Percentiles rank a stretch among this genome's conserved stretches.
Evolutionary conservation across 139 green algal species (phyloP).

Genomic region (Closterium sp.): DNA sequence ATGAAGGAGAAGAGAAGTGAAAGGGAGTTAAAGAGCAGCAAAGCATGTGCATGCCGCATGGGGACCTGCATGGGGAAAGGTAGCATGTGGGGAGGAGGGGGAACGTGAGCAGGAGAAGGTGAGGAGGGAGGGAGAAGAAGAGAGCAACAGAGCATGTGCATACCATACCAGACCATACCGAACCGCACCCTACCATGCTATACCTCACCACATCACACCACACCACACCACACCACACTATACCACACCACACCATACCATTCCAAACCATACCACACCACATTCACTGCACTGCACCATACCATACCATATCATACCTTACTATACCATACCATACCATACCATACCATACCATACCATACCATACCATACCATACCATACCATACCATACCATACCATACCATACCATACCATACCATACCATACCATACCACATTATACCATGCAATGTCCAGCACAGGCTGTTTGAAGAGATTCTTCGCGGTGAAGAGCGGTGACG

Average conservation of each 20-base stretch:
- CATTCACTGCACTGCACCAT: background rate
- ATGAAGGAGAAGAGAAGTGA: too few relatives aligned
- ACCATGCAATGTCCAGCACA: conserved; percentile 18
- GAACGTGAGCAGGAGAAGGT: too few relatives aligned
- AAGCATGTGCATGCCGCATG: conserved; percentile 54
- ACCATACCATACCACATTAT: background rate
- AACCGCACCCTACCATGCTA: too few relatives aligned
- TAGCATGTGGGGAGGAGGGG: too few relatives aligned
- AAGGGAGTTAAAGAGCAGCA: conserved; percentile 56
- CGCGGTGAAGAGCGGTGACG: conserved; percentile 49
- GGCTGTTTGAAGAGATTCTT: conserved; percentile 50
- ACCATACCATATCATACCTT: background rate
- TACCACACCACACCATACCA: too few relatives aligned
- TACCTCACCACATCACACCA: too few relatives aligned
- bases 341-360: background rate
- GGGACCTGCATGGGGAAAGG: too few relatives aligned
- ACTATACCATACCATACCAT: too few relatives aligned
- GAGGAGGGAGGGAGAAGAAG: too few relatives aligned
- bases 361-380: background rate
- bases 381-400: background rate
- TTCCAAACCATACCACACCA: too few relatives aligned
- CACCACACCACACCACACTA: too few relatives aligned
- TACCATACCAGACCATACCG: background rate
- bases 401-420: background rate
- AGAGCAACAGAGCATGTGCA: background rate